A percentile compares a stretch with the other conserved stretches of the same genome.
Evolutionary conservation across 2,329 filamentous ascomycete species (phyloP).

Genomic region (Cladosporium sp.): DNA sequence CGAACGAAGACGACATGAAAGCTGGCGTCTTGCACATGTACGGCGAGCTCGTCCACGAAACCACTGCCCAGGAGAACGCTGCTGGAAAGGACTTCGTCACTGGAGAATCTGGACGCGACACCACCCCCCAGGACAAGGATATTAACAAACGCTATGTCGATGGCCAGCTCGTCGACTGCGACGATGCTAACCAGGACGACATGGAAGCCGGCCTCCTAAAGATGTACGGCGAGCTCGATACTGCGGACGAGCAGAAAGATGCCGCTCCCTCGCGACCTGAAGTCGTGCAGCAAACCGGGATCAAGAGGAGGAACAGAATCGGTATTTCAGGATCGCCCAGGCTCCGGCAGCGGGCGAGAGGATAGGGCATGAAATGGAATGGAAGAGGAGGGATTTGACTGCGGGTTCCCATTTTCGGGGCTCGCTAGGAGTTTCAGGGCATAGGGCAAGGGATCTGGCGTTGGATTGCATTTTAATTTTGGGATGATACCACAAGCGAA

Average conservation of each 20-base stretch:
- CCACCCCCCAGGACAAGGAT: neutral
- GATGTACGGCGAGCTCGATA: constrained; percentile 16
- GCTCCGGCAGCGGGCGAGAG: constrained; percentile 29
- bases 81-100: constrained; percentile 5
- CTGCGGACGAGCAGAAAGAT: neutral
- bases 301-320: constrained; percentile 10
- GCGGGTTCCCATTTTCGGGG: neutral
- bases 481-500: neutral
- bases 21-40: constrained; percentile 13
- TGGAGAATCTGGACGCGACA: neutral
- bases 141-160: constrained; percentile 9
- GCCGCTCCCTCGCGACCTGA: neutral
- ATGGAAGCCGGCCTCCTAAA: constrained; percentile 15
- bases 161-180: constrained; percentile 16
- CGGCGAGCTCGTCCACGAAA: constrained; percentile 10
- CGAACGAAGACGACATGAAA: constrained; percentile 14
- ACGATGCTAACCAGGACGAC: constrained; percentile 13
- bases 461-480: neutral
- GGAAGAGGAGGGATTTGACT: constrained; percentile 4
- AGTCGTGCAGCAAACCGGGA: neutral
- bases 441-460: neutral
- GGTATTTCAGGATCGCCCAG: constrained; percentile 26
- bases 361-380: constrained; percentile 7
- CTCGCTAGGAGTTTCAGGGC: constrained; percentile 1
- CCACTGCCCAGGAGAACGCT: neutral